Base-by-base conservation (phyloP, 2,329 filamentous ascomycete species). In the Colletotrichum aenigma region DNA sequence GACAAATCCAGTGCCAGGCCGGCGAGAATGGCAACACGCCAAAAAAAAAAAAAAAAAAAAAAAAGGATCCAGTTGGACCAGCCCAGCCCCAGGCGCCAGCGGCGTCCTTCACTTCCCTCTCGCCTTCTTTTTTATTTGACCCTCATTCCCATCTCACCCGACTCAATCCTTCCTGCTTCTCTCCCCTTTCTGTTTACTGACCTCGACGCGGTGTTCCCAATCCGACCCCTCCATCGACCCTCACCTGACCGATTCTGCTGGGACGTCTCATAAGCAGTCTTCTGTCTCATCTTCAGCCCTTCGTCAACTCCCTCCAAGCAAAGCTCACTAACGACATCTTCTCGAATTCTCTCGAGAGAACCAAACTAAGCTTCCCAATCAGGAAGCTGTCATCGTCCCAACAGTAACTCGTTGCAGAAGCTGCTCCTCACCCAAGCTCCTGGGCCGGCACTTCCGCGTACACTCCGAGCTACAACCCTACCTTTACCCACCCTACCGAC, bases 21-120 rank as follows among this genome's bases (percentile, higher is more conserved):
- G 56, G 36, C 38, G 62, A 43, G 73, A 64, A 68, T 58, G 70
- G 69, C n/a, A 75, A 73, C 62, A 60, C 52, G 48, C 70, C 73
- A 68, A 69, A 69, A 66, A 24, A 24, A 24, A 24, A 24, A 24
- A 55, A 62, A 43, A 68, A 69, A 69, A 66, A 68, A 69, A 69
- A 66, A 55, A 62, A 43, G 38, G 38, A n/a, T 48, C 71, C 48
- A 70, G 15, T 61, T 52, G 66, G 38, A 15, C 56, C 62, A 66
- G 38, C 56, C 70, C 38, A 75, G 64, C 64, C 64, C 70, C 32
- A 60, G 64, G 62, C 26, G 62, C 62, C 73, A 26, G 38, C 34
- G 43, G 64, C 58, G 70, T 16, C 9, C 34, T 64, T 65, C 30
- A 34, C 70, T 7, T 48, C 43, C 60, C 34, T 60, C 38, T 21